A percentile compares a stretch with the other conserved stretches of the same genome.
Conservation (phyloP, 495 filamentous ascomycete genomes). For the Aspergillus diversus region DNA sequence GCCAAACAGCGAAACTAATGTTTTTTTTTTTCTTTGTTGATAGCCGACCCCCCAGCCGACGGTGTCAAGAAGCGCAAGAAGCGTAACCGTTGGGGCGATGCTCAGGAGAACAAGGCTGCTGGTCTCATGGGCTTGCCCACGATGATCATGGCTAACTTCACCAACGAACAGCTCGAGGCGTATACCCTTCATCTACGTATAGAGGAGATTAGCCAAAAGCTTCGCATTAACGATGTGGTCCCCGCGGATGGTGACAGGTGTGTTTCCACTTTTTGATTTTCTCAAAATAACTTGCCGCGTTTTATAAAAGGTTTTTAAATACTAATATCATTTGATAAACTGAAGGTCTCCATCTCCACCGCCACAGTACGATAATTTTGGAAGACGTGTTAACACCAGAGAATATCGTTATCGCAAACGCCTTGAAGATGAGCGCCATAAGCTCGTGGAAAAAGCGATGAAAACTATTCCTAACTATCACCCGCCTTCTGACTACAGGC, state of each 20-base stretch:
- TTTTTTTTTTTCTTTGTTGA: slow-evolving; percentile 5
- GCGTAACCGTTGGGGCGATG: slow-evolving; percentile 96
- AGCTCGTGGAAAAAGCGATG: slow-evolving; percentile 96
- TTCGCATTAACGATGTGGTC: slow-evolving; percentile 96
- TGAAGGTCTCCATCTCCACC: slow-evolving; percentile 89
- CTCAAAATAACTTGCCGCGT: neutral
- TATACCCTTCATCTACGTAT: slow-evolving; percentile 95
- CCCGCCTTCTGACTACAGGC: slow-evolving; percentile 94
- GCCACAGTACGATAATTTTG: slow-evolving; percentile 98
- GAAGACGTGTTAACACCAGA: slow-evolving; percentile 96
- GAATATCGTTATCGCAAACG: slow-evolving; percentile 97
- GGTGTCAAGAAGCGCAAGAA: slow-evolving; percentile 88
- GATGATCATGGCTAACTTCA: slow-evolving; percentile 95
- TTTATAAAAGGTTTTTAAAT: neutral
- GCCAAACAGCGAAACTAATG: slow-evolving; percentile 4
- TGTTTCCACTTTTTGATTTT: slow-evolving; percentile 2
- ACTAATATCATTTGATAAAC: slow-evolving; percentile 24
- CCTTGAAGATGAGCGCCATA: slow-evolving; percentile 97
- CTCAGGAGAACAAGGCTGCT: slow-evolving; percentile 94
- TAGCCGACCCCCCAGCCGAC: slow-evolving; percentile 63
- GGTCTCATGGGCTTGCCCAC: slow-evolving; percentile 97
- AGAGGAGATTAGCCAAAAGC: slow-evolving; percentile 98
- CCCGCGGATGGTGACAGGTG: slow-evolving; percentile 92
- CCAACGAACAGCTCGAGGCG: slow-evolving; percentile 94
- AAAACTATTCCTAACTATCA: slow-evolving; percentile 98